These are phyloP conservation scores for Dictyostelium citrinum DNA, from an alignment of 78 protist genomes.

Conservation along the genomic window DNA sequence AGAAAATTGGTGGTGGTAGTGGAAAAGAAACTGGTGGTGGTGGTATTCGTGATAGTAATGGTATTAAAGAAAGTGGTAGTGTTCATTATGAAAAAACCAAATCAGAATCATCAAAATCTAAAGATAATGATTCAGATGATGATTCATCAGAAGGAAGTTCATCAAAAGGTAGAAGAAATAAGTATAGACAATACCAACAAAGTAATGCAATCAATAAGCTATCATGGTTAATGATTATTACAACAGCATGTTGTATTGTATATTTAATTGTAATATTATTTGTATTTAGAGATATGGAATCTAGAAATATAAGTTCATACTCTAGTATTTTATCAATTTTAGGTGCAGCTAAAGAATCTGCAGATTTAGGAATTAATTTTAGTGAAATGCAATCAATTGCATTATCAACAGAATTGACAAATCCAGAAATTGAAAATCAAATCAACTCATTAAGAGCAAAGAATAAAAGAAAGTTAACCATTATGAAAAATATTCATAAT, in stretches of 20 bases:
- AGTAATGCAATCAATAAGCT: constrained; percentile 26
- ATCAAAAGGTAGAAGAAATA: neutral
- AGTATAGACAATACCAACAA: constrained; percentile 39
- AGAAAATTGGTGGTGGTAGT: neutral
- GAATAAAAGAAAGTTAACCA: neutral
- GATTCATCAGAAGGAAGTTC: neutral
- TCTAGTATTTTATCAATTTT: constrained; percentile 35
- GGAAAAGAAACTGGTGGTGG: too few relatives aligned
- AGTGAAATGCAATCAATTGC: neutral
- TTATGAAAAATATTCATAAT: constrained; percentile 35
- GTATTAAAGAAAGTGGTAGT: too few relatives aligned
- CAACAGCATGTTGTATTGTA: neutral
- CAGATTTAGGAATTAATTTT: neutral
- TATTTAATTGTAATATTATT: constrained; percentile 13
- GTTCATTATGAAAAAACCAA: neutral
- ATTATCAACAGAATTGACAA: too few relatives aligned
- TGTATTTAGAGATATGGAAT: neutral
- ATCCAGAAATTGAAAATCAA: neutral
- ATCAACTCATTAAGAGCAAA: too few relatives aligned
- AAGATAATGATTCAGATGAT: neutral
- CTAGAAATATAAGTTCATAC: neutral
- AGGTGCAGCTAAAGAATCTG: neutral
- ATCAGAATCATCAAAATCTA: neutral
- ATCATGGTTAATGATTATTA: constrained; percentile 25
- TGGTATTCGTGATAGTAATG: too few relatives aligned